Base-by-base conservation (phyloP, 2,329 filamentous ascomycete species). In the Periglandula ipomoeae region DNA sequence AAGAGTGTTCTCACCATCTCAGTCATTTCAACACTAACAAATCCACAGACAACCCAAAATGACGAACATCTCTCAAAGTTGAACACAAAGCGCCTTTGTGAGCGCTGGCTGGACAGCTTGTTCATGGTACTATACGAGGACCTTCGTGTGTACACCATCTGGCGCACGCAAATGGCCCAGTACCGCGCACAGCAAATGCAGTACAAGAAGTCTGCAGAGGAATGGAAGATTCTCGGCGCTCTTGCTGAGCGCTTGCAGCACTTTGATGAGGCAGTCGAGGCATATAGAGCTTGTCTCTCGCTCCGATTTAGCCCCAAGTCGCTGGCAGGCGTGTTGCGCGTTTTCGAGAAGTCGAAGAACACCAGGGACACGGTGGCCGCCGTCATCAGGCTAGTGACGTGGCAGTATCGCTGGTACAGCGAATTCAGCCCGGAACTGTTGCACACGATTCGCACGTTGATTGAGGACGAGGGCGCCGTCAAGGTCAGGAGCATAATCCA, bases 71-170 rank as follows among this genome's bases (percentile, higher is more conserved):
- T 95, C 57, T 90, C 89, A 6, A 87, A 91, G 58, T 89, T 98
- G 62, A 93, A 94, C 64, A 95, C 96, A 68, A 98, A 98, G 71
- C 85, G 93, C 1, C 79, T 98, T 1, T 98, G 93, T 61, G 93
- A 98, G 68, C 83, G 93, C 57, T 98, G 93, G 93, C 78, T 98
- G 2, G 93, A 98, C 68, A 97, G 95, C 60, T 77, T 98, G 20
- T 98, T 98, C 72, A 98, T 98, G 93, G 93, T 97, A 0, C 77
- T 98, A 3, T 98, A 98, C 65, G 93, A 98, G 66, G 93, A 98
- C 61, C 78, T 98, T 17, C 87, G 93, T 44, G 91, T 98, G 41
- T 98, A 98, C 73, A 98, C 93, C 11, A 98, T 98, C 66, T 98
- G 93, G 93, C 85, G 93, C 49, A 97, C 93, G 1, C 93, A 98